Evolutionary conservation across 176 grass and related monocot species (phyloP), one percentile per base, ranked within the genome.

Genomic region (Areca catechu): DNA sequence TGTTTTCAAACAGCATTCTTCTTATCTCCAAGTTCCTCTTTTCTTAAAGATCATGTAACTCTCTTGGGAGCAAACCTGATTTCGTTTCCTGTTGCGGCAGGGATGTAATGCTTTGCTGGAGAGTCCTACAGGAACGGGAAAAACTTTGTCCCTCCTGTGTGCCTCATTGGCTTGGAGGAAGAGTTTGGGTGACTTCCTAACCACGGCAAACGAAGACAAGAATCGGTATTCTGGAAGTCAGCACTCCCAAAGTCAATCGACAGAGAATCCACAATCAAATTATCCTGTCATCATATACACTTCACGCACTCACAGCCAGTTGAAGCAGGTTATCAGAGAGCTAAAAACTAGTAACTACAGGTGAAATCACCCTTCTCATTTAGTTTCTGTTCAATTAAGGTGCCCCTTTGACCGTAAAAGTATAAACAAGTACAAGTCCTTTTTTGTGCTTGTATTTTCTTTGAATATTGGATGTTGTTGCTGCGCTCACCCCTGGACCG

Each of bases 261-360:
- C 60, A 16, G 65, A 75, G 43, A 58, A 68, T 59, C 66, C 50
- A 34, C 21, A 29, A 22, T 88, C 77, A n/a, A 21, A 55, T 53
- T 87, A 82, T 54, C 92, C 92, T 15, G 86, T 91, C 29, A 97
- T 97, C 66, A 85, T 97, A 68, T 97, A 97, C 55, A 72, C 92
- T 54, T 91, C 92, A 16, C 81, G 92, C 49, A 97, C 92, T 20
- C 92, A 97, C 58, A 91, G 83, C 80, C 92, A 97, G 78, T 87
- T 97, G 34, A 74, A 85, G 75, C 92, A 91, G 73, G 83, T 91
- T 59, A 88, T 97, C 74, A 87, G 85, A 71, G 93, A 97, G 72
- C 83, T 97, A 51, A 97, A 82, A 74, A 72, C 87, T 34, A 88
- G 80, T 56, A 88, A 67, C 61, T 91, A 97, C 80, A 97, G 93